Conservation (phyloP, 345 rosid species). For the Lepidium didymum region DNA sequence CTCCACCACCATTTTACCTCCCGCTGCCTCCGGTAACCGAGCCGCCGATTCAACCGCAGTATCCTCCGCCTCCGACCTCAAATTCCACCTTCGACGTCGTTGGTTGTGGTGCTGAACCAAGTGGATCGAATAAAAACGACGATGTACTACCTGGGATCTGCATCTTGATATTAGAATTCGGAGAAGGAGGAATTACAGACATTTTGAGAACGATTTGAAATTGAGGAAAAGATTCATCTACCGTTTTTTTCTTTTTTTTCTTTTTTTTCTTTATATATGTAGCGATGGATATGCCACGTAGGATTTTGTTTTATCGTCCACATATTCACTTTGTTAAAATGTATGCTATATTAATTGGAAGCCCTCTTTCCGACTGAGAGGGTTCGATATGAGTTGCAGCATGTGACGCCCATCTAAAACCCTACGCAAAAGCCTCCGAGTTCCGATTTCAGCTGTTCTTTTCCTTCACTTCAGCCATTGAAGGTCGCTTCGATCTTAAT, state of each 20-base stretch:
- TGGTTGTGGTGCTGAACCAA: background rate
- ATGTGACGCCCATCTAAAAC: constrained; percentile 21
- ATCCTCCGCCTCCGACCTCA: constrained; percentile 13
- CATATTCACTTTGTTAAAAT: background rate
- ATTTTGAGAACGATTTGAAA: constrained; percentile 16
- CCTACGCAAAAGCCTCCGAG: constrained; percentile 30
- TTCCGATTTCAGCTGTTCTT: constrained; percentile 4
- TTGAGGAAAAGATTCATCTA: background rate
- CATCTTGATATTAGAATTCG: constrained; percentile 22
- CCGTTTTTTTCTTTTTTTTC: background rate
- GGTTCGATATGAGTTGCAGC: background rate
- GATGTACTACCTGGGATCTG: background rate
- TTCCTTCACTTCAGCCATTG: constrained; percentile 16
- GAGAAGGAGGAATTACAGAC: constrained; percentile 22
- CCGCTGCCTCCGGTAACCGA: constrained; percentile 53
- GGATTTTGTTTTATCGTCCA: constrained; percentile 18
- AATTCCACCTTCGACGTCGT: constrained; percentile 16
- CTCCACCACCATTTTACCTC: constrained; percentile 96
- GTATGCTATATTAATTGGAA: background rate
- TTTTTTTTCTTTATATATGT: background rate
- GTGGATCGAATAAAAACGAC: constrained; percentile 1
- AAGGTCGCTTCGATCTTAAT: constrained; percentile 22
- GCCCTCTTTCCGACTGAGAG: background rate
- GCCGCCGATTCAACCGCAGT: constrained; percentile 14
- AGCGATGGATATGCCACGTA: constrained; percentile 29